Evolutionary conservation across 352 stramenopile genomes (phyloP), one percentile per base, ranked within the genome.

Genomic region (Chrysophaeum taylorii): DNA sequence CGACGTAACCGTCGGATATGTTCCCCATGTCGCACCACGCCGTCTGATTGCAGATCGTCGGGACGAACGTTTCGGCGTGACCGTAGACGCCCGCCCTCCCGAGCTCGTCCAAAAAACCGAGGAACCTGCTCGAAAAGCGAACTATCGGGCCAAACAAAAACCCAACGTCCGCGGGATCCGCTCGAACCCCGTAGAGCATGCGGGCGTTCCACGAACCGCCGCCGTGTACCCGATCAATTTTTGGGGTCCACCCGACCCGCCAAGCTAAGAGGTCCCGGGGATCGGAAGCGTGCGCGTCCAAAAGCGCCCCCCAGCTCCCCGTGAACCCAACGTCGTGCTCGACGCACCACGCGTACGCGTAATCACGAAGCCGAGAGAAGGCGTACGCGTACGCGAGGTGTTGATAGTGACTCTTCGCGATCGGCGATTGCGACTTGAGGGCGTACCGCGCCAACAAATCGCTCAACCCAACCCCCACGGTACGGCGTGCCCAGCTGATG

Each of bases 271-370:
- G 52, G 52, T 63, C 52, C 52, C 29, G 4, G 4, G 14, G 9
- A 33, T 63, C 52, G 23, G 7, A 16, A 9, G 14, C 52, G 52
- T 63, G 52, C 27, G n/a, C 52, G 27, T 38, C 25, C 27, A 41
- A 63, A 31, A 63, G 33, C 9, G 12, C 52, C 27, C 5, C 27
- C 52, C 52, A 63, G 25, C 27, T 4, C 27, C 52, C 52, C 25
- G 52, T 63, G 52, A 63, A 31, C 9, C 27, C 52, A 31, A 63
- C 52, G 52, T 63, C 52, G 52, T 63, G 52, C 52, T 63, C 52
- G 52, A 63, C 52, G 52, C 52, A 63, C 52, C 52, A 63, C 27
- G 7, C 7, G 29, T 39, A 63, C 9, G 12, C 52, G 52, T 63
- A 63, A 31, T 9, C 52, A 12, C 52, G 27, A 25, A 29, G 45